Evolutionary conservation across 805 yeast genomes (phyloP), one percentile per base, ranked within the genome.

Genomic region (Pichia pseudocactophila): DNA sequence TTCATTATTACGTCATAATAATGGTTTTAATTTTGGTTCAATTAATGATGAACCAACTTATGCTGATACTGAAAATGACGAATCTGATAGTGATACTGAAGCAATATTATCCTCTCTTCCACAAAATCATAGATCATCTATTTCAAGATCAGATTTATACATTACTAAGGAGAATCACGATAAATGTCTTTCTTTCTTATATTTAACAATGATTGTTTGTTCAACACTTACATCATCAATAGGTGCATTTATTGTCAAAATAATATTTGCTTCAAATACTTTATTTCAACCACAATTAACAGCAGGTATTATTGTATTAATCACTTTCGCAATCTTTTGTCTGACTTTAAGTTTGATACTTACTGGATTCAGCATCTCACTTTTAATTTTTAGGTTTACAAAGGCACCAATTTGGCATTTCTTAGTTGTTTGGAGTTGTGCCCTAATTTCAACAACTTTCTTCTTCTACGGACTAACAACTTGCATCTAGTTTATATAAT

Each of bases 161-260:
- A 28, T 51, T 2, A 50, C 50, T 4, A 54, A 53, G 36, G 39
- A 52, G 4, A 63, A 61, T 15, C 70, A 72, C 42, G 77, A 72
- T 50, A 54, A 57, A 16, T 68, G 74, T 8, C 44, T 74, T 27
- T 52, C 70, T 1, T 66, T 72, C 34, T 48, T 74, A n/a, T 72
- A 74, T 20, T 47, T 69, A 30, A 47, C 69, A 3, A 56, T 68
- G 15, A 57, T 68, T 34, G 52, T 65, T 17, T 31, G 69, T 7
- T 61, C 80, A 3, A 52, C 70, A 1, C 51, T 71, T 16, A 54
- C 69, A 10, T 64, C 71, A 2, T 68, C 69, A 13, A 60, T 70
- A 22, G 66, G 78, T 2, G 50, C 71, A 13, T 8, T 65, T 68
- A 19, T 56, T 70, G 12, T 66, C 34, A 34, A 37, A 30, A 22